Percentiles rank a stretch among this genome's conserved stretches.
These are phyloP conservation scores for Bombardia bombarda DNA, from an alignment of 495 filamentous ascomycete species.

Conservation along the genomic window DNA sequence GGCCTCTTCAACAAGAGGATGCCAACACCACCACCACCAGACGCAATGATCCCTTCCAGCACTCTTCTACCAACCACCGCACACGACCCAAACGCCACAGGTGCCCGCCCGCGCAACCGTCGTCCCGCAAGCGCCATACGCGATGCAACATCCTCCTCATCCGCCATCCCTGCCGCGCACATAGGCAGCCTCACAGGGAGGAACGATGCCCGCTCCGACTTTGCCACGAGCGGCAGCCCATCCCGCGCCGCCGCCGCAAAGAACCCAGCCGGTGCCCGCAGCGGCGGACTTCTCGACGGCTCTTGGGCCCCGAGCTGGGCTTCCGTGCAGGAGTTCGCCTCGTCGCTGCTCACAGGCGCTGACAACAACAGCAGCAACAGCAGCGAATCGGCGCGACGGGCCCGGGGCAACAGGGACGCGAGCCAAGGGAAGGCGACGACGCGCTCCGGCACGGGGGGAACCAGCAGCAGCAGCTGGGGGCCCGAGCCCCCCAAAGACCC, in stretches of 20 bases:
- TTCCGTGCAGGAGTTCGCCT: slow-evolving; percentile 34
- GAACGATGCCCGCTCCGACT: slow-evolving; percentile 20
- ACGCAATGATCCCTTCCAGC: slow-evolving; percentile 24
- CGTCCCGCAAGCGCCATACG: slow-evolving; percentile 11
- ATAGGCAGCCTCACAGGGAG: slow-evolving; percentile 28
- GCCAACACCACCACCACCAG: slow-evolving; percentile 5
- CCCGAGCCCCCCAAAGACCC: slow-evolving; percentile 27
- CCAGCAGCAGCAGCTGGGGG: slow-evolving; percentile 24
- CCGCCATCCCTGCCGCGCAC: slow-evolving; percentile 29
- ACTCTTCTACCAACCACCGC: slow-evolving; percentile 18
- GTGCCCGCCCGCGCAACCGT: slow-evolving; percentile 24
- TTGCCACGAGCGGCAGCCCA: slow-evolving; percentile 22
- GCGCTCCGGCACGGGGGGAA: too few relatives aligned
- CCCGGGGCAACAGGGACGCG: slow-evolving; percentile 8
- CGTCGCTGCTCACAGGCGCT: slow-evolving; percentile 31
- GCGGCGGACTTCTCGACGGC: slow-evolving; percentile 31
- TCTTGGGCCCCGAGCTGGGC: slow-evolving; percentile 41
- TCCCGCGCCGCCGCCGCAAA: slow-evolving; percentile 21
- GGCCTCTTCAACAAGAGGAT: slow-evolving; percentile 18
- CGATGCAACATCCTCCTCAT: slow-evolving; percentile 9
- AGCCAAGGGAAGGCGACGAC: too few relatives aligned
- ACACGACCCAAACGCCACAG: slow-evolving; percentile 14
- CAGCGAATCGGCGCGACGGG: slow-evolving; percentile 13
- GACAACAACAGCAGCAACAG: slow-evolving; percentile 24
- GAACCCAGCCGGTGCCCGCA: slow-evolving; percentile 23